A percentile compares a stretch with the other conserved stretches of the same genome.
Conservation (phyloP, 148 eudicot genomes). For the Camellia sinensis region DNA sequence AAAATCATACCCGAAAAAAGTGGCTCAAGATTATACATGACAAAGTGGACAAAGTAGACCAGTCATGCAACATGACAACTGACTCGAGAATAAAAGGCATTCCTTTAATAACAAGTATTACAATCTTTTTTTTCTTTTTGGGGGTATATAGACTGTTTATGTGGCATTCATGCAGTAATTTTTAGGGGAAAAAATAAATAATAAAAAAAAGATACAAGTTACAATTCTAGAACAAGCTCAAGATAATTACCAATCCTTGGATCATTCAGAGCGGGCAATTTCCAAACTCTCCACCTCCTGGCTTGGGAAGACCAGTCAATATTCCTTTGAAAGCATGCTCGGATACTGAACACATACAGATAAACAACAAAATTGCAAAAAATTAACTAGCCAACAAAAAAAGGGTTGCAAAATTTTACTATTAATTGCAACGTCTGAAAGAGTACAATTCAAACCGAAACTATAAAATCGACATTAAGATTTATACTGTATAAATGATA, state of each 20-base stretch:
- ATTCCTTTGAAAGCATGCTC: constrained; percentile 62
- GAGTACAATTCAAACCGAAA: background rate
- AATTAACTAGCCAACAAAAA: too few species aligned
- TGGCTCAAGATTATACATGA: too few species aligned
- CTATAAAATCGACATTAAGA: background rate
- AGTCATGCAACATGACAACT: too few species aligned
- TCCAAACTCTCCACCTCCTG: constrained; percentile 77
- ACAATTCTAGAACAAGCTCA: background rate
- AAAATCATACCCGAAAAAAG: background rate
- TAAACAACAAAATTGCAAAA: constrained; percentile 3
- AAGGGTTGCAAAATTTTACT: background rate
- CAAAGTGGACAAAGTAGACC: too few species aligned
- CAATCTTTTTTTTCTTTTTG: too few species aligned
- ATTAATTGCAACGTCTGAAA: background rate
- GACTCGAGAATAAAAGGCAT: too few species aligned
- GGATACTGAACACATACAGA: constrained; percentile 36
- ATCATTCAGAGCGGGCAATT: constrained; percentile 68
- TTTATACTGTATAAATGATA: background rate
- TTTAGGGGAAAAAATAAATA: background rate
- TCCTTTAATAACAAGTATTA: too few species aligned
- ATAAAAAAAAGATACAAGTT: background rate
- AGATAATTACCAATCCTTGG: constrained; percentile 55
- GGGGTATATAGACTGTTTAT: too few species aligned
- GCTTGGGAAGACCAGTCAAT: constrained; percentile 60
- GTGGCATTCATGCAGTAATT: too few species aligned